Evolutionary conservation across 441 rosid genomes (phyloP).

Genomic region (Gossypium davidsonii): DNA sequence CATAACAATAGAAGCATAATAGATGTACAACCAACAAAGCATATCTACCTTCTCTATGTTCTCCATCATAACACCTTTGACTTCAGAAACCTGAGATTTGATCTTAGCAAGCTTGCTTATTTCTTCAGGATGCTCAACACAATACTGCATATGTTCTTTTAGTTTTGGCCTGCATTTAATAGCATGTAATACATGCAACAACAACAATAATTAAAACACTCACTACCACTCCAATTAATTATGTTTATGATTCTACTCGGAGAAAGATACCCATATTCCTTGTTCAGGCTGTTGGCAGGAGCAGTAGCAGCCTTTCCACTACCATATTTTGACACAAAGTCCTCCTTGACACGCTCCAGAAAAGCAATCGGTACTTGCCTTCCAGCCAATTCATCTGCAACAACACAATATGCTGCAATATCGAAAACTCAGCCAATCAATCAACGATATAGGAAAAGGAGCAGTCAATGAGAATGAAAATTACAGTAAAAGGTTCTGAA

Average conservation of each 20-base stretch:
- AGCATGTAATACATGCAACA: background rate
- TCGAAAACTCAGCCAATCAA: slow-evolving; percentile 19
- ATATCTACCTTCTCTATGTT: slow-evolving; percentile 31
- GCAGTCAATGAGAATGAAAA: background rate
- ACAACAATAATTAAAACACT: background rate
- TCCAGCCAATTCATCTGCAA: slow-evolving; percentile 31
- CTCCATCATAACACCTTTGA: slow-evolving; percentile 60
- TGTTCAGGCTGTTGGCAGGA: slow-evolving; percentile 26
- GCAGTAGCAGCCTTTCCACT: slow-evolving; percentile 32
- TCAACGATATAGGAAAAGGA: background rate
- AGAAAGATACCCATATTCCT: slow-evolving; percentile 30
- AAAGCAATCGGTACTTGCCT: slow-evolving; percentile 31
- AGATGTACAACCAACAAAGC: background rate
- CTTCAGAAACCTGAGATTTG: slow-evolving; percentile 60
- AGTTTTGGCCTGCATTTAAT: slow-evolving; percentile 35
- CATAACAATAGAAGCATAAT: background rate
- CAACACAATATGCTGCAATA: slow-evolving; percentile 34
- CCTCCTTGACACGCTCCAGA: slow-evolving; percentile 37
- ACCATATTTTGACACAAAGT: slow-evolving; percentile 26
- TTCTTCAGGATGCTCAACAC: slow-evolving; percentile 55
- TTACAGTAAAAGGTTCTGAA: background rate
- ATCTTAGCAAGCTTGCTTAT: slow-evolving; percentile 58
- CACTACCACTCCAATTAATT: background rate
- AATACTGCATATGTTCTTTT: slow-evolving; percentile 60
- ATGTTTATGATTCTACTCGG: background rate